Percentiles rank a stretch among this genome's conserved stretches.
Conservation (phyloP, 2,329 filamentous ascomycete species). For the Fusarium agapanthi region DNA sequence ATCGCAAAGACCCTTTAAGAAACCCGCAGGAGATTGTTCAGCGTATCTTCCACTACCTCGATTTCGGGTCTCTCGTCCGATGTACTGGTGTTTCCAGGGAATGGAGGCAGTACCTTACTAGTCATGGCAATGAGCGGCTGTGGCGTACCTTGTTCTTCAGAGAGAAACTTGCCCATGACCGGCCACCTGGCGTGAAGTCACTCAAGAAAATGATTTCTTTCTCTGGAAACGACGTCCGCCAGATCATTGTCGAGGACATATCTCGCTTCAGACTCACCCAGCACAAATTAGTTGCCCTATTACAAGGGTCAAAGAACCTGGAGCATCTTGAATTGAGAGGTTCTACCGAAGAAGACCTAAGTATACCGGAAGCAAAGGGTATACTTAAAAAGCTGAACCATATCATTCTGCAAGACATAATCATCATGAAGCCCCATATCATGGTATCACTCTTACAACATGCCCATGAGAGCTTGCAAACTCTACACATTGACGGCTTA, state of each 20-base stretch:
- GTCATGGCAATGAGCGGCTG: slow-evolving; percentile 41
- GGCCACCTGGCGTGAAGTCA: slow-evolving; percentile 35
- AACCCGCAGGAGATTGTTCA: slow-evolving; percentile 50
- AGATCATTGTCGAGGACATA: slow-evolving; percentile 41
- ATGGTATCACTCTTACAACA: slow-evolving; percentile 32
- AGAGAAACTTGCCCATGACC: slow-evolving; percentile 26
- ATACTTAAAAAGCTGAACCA: slow-evolving; percentile 34
- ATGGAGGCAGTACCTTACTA: slow-evolving; percentile 45
- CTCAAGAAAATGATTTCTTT: slow-evolving; percentile 45
- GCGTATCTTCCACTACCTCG: slow-evolving; percentile 48
- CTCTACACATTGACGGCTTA: slow-evolving; percentile 37
- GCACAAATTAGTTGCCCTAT: slow-evolving; percentile 41
- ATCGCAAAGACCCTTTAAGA: slow-evolving; percentile 47
- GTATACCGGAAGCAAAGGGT: slow-evolving; percentile 28
- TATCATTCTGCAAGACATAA: slow-evolving; percentile 37
- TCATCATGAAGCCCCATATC: slow-evolving; percentile 16
- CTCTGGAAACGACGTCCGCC: slow-evolving; percentile 45
- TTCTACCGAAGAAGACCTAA: slow-evolving; percentile 26
- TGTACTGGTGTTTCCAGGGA: slow-evolving; percentile 47
- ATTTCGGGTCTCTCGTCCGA: slow-evolving; percentile 45
- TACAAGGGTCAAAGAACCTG: slow-evolving; percentile 40
- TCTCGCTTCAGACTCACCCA: slow-evolving; percentile 44
- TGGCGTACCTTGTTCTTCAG: slow-evolving; percentile 47
- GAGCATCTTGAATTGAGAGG: slow-evolving; percentile 38
- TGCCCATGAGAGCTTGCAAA: slow-evolving; percentile 35